A percentile compares a stretch with the other conserved stretches of the same genome.
These are phyloP conservation scores for Arabidopsis thaliana DNA, from an alignment of 345 rosid species.

Conservation along the genomic window DNA sequence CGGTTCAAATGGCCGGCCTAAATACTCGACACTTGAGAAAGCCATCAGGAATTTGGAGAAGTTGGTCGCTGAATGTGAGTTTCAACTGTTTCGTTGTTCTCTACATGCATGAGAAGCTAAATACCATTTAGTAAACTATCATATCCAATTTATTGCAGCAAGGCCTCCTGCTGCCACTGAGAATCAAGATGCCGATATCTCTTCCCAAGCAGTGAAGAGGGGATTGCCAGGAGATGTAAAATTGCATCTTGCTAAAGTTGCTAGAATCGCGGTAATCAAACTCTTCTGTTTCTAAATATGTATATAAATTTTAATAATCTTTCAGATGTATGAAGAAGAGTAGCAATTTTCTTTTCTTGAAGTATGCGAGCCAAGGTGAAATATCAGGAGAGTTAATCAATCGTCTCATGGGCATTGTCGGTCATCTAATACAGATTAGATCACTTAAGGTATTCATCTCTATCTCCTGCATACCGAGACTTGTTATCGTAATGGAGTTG, in stretches of 20 bases:
- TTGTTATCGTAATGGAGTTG: not conserved
- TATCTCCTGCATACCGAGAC: conserved; percentile 4
- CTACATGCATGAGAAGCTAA: conserved; percentile 17
- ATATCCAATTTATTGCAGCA: conserved; percentile 53
- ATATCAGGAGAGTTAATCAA: conserved; percentile 76
- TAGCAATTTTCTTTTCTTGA: conserved; percentile 22
- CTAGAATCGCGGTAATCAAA: conserved; percentile 69
- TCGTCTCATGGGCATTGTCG: conserved; percentile 89
- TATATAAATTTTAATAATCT: not conserved
- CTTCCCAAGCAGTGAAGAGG: conserved; percentile 78
- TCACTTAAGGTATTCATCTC: conserved; percentile 79
- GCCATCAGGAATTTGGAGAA: conserved; percentile 90
- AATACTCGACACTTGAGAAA: conserved; percentile 73
- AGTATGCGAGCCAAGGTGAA: conserved; percentile 81
- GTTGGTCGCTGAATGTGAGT: conserved; percentile 92
- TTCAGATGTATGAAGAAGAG: conserved; percentile 24
- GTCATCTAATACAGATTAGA: conserved; percentile 89
- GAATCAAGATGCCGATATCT: conserved; percentile 75
- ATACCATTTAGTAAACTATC: conserved; percentile 10
- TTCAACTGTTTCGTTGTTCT: conserved; percentile 19
- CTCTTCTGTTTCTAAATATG: conserved; percentile 3
- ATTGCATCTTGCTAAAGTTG: conserved; percentile 74
- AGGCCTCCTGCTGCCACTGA: conserved; percentile 75
- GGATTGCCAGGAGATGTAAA: conserved; percentile 77
- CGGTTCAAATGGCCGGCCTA: conserved; percentile 64